phyloP scores from a whole-genome alignment of 305 asterid genomes.

The Withania somnifera region DNA sequence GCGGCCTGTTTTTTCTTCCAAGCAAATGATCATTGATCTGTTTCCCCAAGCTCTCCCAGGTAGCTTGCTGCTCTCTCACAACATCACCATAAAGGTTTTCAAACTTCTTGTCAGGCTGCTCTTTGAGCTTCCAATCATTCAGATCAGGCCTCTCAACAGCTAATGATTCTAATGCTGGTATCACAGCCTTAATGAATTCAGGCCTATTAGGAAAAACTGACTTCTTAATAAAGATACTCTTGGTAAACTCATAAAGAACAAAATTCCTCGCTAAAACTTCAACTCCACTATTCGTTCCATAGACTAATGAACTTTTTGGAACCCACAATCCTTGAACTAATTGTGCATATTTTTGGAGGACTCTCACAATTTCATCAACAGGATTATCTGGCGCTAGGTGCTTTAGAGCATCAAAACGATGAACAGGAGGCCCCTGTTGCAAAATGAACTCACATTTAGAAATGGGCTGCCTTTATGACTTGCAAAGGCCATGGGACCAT shows the following conservation, averaged over 20 bases:
- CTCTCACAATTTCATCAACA: slow-evolving; percentile 44
- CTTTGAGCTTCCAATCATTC: slow-evolving; percentile 71
- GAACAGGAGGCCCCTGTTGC: slow-evolving; percentile 60
- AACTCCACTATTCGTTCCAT: slow-evolving; percentile 29
- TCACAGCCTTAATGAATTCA: slow-evolving; percentile 22
- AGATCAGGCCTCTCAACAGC: slow-evolving; percentile 39
- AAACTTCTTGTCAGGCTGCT: slow-evolving; percentile 53
- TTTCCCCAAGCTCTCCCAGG: slow-evolving; percentile 38
- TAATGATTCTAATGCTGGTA: slow-evolving; percentile 35
- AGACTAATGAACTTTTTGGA: slow-evolving; percentile 45
- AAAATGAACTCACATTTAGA: slow-evolving; percentile 2
- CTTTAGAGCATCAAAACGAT: slow-evolving; percentile 62
- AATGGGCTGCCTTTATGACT: not conserved
- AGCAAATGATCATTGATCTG: slow-evolving; percentile 8
- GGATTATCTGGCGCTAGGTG: slow-evolving; percentile 59
- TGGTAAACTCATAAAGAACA: slow-evolving; percentile 54
- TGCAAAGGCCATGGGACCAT: not conserved
- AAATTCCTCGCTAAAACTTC: slow-evolving; percentile 47
- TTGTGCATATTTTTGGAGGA: slow-evolving; percentile 49
- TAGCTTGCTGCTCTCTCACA: slow-evolving; percentile 38
- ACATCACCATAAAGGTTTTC: slow-evolving; percentile 34
- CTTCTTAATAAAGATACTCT: slow-evolving; percentile 24
- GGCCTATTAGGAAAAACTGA: slow-evolving; percentile 16
- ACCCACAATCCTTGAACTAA: slow-evolving; percentile 93
- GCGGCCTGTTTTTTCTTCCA: slow-evolving; percentile 22